A percentile compares a stretch with the other conserved stretches of the same genome.
These are phyloP conservation scores for Rhododendron vialii DNA, from an alignment of 148 eudicot species.

Conservation along the genomic window DNA sequence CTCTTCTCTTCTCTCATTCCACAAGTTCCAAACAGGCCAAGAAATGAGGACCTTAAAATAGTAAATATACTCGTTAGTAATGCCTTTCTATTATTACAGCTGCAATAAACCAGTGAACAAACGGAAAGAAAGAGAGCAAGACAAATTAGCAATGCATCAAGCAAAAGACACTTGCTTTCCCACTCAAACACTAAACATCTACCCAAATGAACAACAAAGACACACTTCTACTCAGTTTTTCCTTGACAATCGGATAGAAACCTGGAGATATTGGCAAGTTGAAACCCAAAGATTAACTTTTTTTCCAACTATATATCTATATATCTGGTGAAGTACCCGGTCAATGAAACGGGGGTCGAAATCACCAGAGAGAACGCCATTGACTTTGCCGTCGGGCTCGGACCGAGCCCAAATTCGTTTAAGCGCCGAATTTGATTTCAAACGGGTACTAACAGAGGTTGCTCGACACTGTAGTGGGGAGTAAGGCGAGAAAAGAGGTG, in stretches of 20 bases:
- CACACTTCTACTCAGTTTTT: not conserved
- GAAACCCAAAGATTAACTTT: not conserved
- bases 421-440: constrained; percentile 16
- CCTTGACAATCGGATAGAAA: not conserved
- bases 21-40: not conserved
- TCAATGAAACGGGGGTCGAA: constrained; percentile 71
- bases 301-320: not conserved
- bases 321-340: constrained; percentile 40
- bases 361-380: constrained; percentile 68
- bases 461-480: constrained; percentile 10
- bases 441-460: constrained; percentile 14
- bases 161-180: not conserved
- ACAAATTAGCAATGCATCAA: not conserved
- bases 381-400: constrained; percentile 58
- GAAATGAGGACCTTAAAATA: not conserved
- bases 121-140: not conserved
- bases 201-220: not conserved
- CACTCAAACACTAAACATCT: not conserved
- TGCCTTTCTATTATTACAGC: not conserved
- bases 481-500: constrained; percentile 5
- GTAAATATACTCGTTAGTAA: not conserved
- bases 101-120: not conserved
- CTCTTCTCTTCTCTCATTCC: too few species aligned
- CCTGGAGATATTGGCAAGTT: not conserved
- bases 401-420: constrained; percentile 37